phyloP scores from a whole-genome alignment of 2,329 filamentous ascomycete genomes.

The Fonsecaea erecta region DNA sequence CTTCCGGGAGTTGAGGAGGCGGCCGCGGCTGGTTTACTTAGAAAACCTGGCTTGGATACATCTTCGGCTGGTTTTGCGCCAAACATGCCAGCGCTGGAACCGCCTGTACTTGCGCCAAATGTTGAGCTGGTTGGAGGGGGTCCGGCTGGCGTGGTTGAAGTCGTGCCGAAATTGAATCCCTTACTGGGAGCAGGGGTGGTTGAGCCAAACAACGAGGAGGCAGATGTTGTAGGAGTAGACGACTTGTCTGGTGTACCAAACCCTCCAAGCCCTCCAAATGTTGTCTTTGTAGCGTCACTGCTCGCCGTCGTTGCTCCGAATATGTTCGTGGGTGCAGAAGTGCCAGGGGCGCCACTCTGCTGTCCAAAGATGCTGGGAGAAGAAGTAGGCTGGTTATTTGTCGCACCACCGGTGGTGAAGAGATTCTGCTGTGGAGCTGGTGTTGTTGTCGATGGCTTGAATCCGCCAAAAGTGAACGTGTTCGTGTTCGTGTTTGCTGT shows the following conservation, averaged over 20 bases:
- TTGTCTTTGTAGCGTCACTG: slow-evolving; percentile 19
- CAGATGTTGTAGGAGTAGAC: slow-evolving; percentile 35
- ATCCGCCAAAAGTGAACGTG: slow-evolving; percentile 26
- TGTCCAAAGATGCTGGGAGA: slow-evolving; percentile 31
- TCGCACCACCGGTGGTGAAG: slow-evolving; percentile 15
- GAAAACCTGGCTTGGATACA: slow-evolving; percentile 38
- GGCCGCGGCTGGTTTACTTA: slow-evolving; percentile 40
- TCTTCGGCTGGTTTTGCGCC: slow-evolving; percentile 39
- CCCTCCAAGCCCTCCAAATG: slow-evolving; percentile 22
- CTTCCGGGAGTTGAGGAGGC: slow-evolving; percentile 39
- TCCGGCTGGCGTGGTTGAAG: slow-evolving; percentile 57
- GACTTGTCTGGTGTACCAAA: slow-evolving; percentile 34
- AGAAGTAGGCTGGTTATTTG: slow-evolving; percentile 24
- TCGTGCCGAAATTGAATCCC: slow-evolving; percentile 45
- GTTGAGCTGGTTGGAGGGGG: slow-evolving; percentile 48
- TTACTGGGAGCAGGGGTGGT: slow-evolving; percentile 43
- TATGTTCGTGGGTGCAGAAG: slow-evolving; percentile 6
- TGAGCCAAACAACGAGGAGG: slow-evolving; percentile 45
- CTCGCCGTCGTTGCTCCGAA: slow-evolving; percentile 22
- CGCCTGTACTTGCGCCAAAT: slow-evolving; percentile 41
- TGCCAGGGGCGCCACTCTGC: slow-evolving; percentile 5
- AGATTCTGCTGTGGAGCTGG: slow-evolving; percentile 7
- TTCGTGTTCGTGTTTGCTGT: slow-evolving; percentile 25
- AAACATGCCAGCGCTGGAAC: slow-evolving; percentile 38
- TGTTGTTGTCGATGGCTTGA: slow-evolving; percentile 9